A percentile compares a stretch with the other conserved stretches of the same genome.
phyloP scores from a whole-genome alignment of 352 stramenopile genomes.

The Phytophthora capsici region DNA sequence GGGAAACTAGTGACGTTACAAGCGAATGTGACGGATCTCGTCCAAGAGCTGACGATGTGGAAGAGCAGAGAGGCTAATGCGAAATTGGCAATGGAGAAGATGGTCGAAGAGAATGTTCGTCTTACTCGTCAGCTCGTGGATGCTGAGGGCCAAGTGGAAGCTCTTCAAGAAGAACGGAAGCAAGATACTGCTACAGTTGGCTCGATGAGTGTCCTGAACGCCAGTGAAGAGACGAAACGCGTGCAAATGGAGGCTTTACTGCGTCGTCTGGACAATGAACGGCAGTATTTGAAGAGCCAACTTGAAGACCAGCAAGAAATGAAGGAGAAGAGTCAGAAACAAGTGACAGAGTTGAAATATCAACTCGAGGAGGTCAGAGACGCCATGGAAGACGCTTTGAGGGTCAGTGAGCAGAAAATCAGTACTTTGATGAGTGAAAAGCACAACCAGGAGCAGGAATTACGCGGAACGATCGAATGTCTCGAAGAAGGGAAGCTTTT shows the following conservation, averaged over 20 bases:
- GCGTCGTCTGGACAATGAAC: slow-evolving; percentile 77
- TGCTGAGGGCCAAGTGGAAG: slow-evolving; percentile 60
- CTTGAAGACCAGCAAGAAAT: slow-evolving; percentile 60
- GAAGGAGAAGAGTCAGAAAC: slow-evolving; percentile 50
- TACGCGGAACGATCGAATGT: slow-evolving; percentile 43
- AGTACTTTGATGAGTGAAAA: slow-evolving; percentile 40
- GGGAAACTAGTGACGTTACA: slow-evolving; percentile 71
- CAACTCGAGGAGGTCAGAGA: slow-evolving; percentile 51
- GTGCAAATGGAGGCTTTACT: slow-evolving; percentile 84
- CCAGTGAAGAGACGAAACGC: slow-evolving; percentile 76
- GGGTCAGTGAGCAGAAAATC: slow-evolving; percentile 49
- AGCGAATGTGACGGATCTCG: slow-evolving; percentile 77
- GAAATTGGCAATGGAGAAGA: slow-evolving; percentile 75
- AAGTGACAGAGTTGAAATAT: slow-evolving; percentile 47
- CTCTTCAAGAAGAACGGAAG: slow-evolving; percentile 62
- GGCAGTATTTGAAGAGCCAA: slow-evolving; percentile 85
- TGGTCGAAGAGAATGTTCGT: slow-evolving; percentile 72
- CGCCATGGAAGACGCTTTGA: slow-evolving; percentile 45
- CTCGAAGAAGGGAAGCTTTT: slow-evolving; percentile 64
- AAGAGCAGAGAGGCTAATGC: slow-evolving; percentile 74
- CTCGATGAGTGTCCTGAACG: slow-evolving; percentile 63
- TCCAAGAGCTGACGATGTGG: slow-evolving; percentile 70
- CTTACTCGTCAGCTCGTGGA: slow-evolving; percentile 72
- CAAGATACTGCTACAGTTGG: slow-evolving; percentile 31
- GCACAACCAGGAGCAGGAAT: slow-evolving; percentile 43